Evolutionary conservation across 352 stramenopile species (phyloP), one percentile per base, ranked within the genome.

Genomic region (Detonula confervacea): DNA sequence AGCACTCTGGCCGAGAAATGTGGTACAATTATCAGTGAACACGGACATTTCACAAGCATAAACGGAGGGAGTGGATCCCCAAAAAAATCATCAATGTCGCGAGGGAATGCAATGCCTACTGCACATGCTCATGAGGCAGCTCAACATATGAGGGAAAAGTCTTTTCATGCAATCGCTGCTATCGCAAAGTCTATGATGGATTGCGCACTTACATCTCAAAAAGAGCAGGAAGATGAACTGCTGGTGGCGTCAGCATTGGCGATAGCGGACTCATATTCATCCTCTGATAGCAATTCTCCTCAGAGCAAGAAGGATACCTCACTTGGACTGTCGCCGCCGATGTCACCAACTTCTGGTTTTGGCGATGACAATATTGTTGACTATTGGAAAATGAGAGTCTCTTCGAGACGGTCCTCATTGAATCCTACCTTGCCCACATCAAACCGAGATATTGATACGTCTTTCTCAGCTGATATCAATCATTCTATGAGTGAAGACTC

Each of bases 1-100:
- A 92, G 90, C 39, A 89, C 75, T 55, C 76, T 95, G 2, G 77
- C 84, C 18, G 90, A 95, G 77, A 69, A 90, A 65, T 90, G 77
- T 56, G 70, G 75, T 30, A 73, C 90, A 56, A 84, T 92, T 18
- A 87, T 95, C 25, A 71, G 62, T 16, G 73, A 92, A 42, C 80
- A 90, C 76, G 55, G 74, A 18, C 76, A 63, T 16, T 76, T 74
- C 33, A 37, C 63, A 27, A 85, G 55, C 35, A 83, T 83, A 20
- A 81, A 73, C 46, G 49, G 61, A 51, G 56, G 24, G 44, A 76
- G 67, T 62, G 35, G 39, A 71, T 72, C 72, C n/a, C 64, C 66
- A 24, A 39, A 67, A 57, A 77, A 63, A 27, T 63, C 57, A 62
- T n/a, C 27, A 18, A 4, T 55, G 61, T 44, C 29, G 66, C 39